These are phyloP conservation scores for Cynara cardunculus DNA, from an alignment of 129 eudicot genomes.

Conservation along the genomic window DNA sequence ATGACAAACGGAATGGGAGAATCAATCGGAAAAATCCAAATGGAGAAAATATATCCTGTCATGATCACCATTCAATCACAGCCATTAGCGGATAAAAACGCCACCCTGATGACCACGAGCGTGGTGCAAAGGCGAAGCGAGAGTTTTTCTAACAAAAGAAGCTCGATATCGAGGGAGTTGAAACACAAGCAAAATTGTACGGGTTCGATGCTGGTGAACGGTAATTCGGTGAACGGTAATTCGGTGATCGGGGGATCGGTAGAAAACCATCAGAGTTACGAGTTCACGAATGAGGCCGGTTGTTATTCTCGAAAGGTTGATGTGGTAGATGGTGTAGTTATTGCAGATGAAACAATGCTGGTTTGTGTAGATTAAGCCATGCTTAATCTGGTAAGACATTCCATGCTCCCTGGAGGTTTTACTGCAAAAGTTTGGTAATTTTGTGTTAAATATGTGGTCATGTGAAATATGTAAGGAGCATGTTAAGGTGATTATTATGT, in stretches of 20 bases:
- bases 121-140: conserved; percentile 31
- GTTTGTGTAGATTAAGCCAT: conserved; percentile 17
- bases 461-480: not conserved
- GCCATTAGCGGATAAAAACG: conserved; percentile 24
- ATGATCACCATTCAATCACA: conserved; percentile 13
- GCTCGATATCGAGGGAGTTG: conserved; percentile 3
- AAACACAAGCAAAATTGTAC: conserved; percentile 33
- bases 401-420: not conserved
- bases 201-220: conserved; percentile 68
- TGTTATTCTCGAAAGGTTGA: conserved; percentile 40
- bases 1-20: conserved; percentile 18
- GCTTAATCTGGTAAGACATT: not conserved
- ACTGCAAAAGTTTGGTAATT: not conserved
- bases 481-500: not conserved
- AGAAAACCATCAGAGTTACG: conserved; percentile 31
- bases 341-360: conserved; percentile 17
- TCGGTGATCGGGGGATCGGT: conserved; percentile 51
- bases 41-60: conserved; percentile 39
- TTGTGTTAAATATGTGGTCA: not conserved
- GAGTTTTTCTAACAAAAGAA: conserved; percentile 8
- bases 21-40: not conserved
- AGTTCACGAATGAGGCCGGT: conserved; percentile 22
- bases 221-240: conserved; percentile 40
- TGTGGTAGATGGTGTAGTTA: conserved; percentile 36
- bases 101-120: conserved; percentile 35